Evolutionary conservation across 768 basidiomycete genomes (phyloP), one percentile per base, ranked within the genome.

Genomic region (Glaciozyma antarctica): DNA sequence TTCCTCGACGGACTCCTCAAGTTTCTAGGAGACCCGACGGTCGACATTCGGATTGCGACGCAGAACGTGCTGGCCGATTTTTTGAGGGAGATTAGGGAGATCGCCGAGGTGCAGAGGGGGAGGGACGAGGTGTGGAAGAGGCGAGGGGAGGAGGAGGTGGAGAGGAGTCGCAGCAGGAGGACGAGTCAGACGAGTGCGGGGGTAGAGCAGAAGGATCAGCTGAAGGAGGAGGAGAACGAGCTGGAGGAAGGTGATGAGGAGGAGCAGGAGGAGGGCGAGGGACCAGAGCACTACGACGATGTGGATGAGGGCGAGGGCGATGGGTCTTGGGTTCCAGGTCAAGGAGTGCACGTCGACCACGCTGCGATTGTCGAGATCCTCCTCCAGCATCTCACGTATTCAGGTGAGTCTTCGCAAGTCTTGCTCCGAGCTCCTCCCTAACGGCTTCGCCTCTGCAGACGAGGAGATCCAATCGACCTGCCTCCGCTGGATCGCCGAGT

Each of bases 381-480:
- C 53, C 85, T 98, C 15, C 82, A 85, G 70, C 91, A 98, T 72
- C 78, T 97, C 41, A 81, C 81, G 47, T 88, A 89, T 64, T 76
- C 77, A 73, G 90, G 91, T 91, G 68, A 77, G 86, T 81, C 43
- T 30, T 2, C 10, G 17, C 41, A 32, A 26, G n/a, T 56, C 44
- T 62, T 38, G 57, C 56, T 44, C 66, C 7, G 30, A 22, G 44
- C 53, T 63, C 8, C 21, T 53, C 9, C 3, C 38, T 57, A 38
- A 63, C 49, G 2, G 1, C 7, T 4, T 0, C 22, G 30, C 3
- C 26, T 41, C 13, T 4, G 59, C 70, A 91, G 95, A 97, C 73
- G 92, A 94, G 74, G 88, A 94, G 34, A 92, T 95, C 69, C 90
- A 95, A 72, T 89, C 88, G 0, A 93, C 88, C 0, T 89, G 92